A percentile compares a stretch with the other conserved stretches of the same genome.
Conservation (phyloP, 495 filamentous ascomycete species). For the Durotheca rogersii region DNA sequence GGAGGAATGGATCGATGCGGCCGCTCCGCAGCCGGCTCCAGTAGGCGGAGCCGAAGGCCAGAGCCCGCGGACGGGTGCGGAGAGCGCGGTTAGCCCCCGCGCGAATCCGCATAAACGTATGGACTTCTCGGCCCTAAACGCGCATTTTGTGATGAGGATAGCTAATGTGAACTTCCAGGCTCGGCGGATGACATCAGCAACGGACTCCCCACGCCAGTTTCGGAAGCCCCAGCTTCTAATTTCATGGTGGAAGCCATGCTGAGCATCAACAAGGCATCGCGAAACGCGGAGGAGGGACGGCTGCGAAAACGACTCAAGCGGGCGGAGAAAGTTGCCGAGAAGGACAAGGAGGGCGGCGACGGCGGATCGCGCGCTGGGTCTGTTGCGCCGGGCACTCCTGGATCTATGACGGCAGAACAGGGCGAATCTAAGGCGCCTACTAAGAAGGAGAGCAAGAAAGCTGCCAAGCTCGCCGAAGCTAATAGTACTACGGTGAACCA, state of each 20-base stretch:
- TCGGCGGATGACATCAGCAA: conserved; percentile 29
- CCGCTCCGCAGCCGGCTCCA: conserved; percentile 41
- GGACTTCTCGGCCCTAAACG: conserved; percentile 32
- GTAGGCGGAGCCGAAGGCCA: conserved; percentile 37
- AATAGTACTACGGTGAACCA: conserved; percentile 57
- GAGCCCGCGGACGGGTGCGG: conserved; percentile 38
- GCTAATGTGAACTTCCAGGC: conserved; percentile 25
- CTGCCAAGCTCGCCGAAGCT: conserved; percentile 54
- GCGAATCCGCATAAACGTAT: conserved; percentile 65
- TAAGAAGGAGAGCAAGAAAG: conserved; percentile 62
- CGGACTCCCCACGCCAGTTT: conserved; percentile 26
- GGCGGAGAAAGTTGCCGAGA: conserved; percentile 32
- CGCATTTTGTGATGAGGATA: conserved; percentile 8
- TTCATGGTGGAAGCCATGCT: conserved; percentile 42
- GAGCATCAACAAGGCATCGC: conserved; percentile 41
- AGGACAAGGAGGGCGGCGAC: conserved; percentile 39
- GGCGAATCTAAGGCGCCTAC: conserved; percentile 47
- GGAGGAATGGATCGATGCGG: conserved; percentile 67
- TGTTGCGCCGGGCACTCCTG: conserved; percentile 51
- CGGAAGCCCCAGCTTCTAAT: conserved; percentile 32
- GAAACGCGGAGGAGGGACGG: conserved; percentile 50
- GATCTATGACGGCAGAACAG: conserved; percentile 47
- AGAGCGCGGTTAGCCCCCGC: conserved; percentile 49
- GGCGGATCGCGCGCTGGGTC: conserved; percentile 46
- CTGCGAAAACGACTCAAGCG: conserved; percentile 51